Base-by-base conservation (phyloP, 1,139 yeast species). In the Debaryomycetaceae sp. region DNA sequence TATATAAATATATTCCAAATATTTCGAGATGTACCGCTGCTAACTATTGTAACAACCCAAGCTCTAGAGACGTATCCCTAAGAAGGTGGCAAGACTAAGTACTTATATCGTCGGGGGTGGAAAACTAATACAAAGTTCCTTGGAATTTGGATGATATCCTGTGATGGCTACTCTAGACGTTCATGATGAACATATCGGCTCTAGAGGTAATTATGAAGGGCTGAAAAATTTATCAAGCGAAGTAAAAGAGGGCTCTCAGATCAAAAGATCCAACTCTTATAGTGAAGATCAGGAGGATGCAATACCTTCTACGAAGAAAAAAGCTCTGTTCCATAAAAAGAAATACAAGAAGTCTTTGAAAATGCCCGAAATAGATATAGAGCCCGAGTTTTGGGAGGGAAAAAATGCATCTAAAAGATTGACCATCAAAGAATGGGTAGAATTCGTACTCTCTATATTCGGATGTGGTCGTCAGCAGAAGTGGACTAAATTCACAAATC, bases 401-500 rank as follows among this genome's bases (percentile, higher is more conserved):
- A 37, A 36, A 17, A 43, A 44, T 34, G 31, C 31, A 11, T 47
- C 36, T 6, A 65, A 62, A 42, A 63, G 66, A 44, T 48, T 72
- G 2, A 60, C 70, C 37, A 61, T 76, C 40, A 58, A 67, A 34
- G 75, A 76, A 47, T 48, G 86, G 6, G 67, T 90, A 40, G 82
- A 79, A 44, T 58, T 85, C 42, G 65, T 81, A 0, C 58, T 83
- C 13, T 75, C 69, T 50, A 57, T 75, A 0, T 65, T 80, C 44
- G 69, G 74, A 9, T 39, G 44, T 7, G 49, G 53, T 11, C 41
- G 37, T 6, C 59, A 65, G 5, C 76, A 81, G 3, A 60, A 60
- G 27, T 75, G 78, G 75, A 54, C 74, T 17, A 63, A 63, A 20
- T 54, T 81, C 11, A 61, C 46, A 9, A 44, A 50, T 38, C 41